Conservation (phyloP, 495 filamentous ascomycete species). For the Chaetomium fimeti region DNA sequence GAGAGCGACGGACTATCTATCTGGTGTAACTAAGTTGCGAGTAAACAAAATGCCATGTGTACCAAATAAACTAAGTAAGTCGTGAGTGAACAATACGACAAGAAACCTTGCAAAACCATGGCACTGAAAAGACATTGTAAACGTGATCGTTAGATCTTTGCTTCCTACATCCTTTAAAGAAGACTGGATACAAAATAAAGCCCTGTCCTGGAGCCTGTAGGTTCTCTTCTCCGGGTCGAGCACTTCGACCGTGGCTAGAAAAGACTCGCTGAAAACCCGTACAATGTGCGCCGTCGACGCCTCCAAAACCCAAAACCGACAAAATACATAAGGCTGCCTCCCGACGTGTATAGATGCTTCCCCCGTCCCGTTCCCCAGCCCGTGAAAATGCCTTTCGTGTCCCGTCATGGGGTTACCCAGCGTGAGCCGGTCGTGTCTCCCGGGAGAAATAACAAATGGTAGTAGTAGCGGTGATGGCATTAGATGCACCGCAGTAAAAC, state of each 20-base stretch:
- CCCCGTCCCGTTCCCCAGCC: background rate
- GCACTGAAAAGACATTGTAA: no score
- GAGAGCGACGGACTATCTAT: conserved; percentile 3
- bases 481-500: background rate
- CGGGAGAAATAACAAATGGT: background rate
- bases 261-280: conserved; percentile 8
- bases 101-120: no score
- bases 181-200: background rate
- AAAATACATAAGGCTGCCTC: background rate
- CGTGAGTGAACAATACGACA: no score
- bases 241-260: conserved; percentile 24
- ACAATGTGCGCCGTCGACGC: conserved; percentile 16
- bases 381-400: conserved; percentile 7
- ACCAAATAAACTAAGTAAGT: no score
- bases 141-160: background rate
- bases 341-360: conserved; percentile 14
- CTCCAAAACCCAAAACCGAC: background rate
- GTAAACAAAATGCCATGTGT: no score
- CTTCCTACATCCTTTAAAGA: background rate
- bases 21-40: no score
- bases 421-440: background rate
- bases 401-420: background rate
- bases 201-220: background rate
- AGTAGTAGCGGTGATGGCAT: background rate
- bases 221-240: conserved; percentile 23